Evolutionary conservation across 345 rosid genomes (phyloP).

Genomic region (Aquilaria yunnanensis): DNA sequence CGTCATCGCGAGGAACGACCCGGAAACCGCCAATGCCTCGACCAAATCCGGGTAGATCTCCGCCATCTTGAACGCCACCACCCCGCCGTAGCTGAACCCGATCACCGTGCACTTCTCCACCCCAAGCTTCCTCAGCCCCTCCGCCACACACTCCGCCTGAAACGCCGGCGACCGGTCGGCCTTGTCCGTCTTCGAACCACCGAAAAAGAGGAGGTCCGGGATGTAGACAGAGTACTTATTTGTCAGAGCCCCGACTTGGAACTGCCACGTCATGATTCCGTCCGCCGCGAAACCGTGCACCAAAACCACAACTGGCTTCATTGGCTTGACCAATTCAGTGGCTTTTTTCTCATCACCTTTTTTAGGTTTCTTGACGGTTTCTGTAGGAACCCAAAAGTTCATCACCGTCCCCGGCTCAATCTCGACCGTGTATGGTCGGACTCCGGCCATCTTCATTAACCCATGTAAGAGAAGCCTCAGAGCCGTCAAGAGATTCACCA

Average conservation of each 20-base stretch:
- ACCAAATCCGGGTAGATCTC: slow-evolving; percentile 70
- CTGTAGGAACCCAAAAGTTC: slow-evolving; percentile 85
- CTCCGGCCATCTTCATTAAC: slow-evolving; percentile 82
- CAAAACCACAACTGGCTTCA: slow-evolving; percentile 64
- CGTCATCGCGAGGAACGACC: slow-evolving; percentile 81
- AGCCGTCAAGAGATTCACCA: slow-evolving; percentile 84
- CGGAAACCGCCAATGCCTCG: slow-evolving; percentile 69
- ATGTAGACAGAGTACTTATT: slow-evolving; percentile 82
- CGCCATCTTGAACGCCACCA: slow-evolving; percentile 84
- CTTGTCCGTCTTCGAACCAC: slow-evolving; percentile 55
- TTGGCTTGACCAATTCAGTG: slow-evolving; percentile 32
- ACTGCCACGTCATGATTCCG: slow-evolving; percentile 93
- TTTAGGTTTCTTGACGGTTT: slow-evolving; percentile 37
- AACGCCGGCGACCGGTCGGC: slow-evolving; percentile 68
- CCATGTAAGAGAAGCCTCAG: slow-evolving; percentile 66
- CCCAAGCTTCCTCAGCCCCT: slow-evolving; percentile 56
- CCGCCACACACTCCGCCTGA: slow-evolving; percentile 70
- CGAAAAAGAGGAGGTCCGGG: slow-evolving; percentile 89
- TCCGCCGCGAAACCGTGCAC: slow-evolving; percentile 93
- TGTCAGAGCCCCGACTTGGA: slow-evolving; percentile 78
- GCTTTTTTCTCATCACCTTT: slow-evolving; percentile 18
- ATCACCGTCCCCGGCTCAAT: slow-evolving; percentile 75
- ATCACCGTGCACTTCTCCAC: slow-evolving; percentile 56
- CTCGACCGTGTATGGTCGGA: slow-evolving; percentile 48
- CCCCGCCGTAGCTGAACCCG: slow-evolving; percentile 94